A percentile compares a stretch with the other conserved stretches of the same genome.
phyloP scores from a whole-genome alignment of 225 moss, liverwort and hornwort species.

The Pseudisothecium myosuroides region DNA sequence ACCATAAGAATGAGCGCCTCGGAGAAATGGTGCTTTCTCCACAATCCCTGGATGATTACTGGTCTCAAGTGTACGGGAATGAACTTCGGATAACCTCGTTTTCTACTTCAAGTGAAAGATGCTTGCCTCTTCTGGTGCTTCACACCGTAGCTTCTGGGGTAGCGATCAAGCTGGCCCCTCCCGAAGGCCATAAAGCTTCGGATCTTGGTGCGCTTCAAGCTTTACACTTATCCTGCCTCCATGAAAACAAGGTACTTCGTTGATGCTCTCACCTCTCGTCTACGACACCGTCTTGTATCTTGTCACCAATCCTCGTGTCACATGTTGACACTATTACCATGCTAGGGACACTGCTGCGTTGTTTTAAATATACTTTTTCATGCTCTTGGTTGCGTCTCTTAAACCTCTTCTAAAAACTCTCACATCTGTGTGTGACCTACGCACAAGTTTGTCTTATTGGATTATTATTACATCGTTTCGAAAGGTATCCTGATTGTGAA shows the following conservation, averaged over 20 bases:
- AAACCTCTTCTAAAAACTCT: neutral
- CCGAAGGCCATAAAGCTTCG: conserved; percentile 35
- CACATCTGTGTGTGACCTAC: neutral
- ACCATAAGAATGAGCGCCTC: conserved; percentile 57
- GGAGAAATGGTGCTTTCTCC: conserved; percentile 79
- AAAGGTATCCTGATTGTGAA: neutral
- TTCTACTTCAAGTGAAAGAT: conserved; percentile 78
- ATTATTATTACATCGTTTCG: neutral
- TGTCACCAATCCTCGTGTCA: neutral
- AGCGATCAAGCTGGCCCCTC: conserved; percentile 66
- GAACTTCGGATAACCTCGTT: conserved; percentile 69
- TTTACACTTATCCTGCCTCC: conserved; percentile 67
- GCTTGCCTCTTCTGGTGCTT: conserved; percentile 74
- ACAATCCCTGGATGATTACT: conserved; percentile 62
- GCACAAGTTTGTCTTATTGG: neutral
- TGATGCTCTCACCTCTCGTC: neutral
- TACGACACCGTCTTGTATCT: neutral
- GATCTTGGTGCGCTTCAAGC: conserved; percentile 54
- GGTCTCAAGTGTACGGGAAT: conserved; percentile 54
- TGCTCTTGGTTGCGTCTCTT: neutral
- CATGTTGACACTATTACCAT: neutral
- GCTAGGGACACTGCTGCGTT: neutral
- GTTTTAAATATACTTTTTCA: neutral
- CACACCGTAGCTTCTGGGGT: conserved; percentile 68
- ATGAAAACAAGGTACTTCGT: conserved; percentile 63